Conservation (phyloP, 345 rosid genomes). For the Excoecaria agallocha region DNA sequence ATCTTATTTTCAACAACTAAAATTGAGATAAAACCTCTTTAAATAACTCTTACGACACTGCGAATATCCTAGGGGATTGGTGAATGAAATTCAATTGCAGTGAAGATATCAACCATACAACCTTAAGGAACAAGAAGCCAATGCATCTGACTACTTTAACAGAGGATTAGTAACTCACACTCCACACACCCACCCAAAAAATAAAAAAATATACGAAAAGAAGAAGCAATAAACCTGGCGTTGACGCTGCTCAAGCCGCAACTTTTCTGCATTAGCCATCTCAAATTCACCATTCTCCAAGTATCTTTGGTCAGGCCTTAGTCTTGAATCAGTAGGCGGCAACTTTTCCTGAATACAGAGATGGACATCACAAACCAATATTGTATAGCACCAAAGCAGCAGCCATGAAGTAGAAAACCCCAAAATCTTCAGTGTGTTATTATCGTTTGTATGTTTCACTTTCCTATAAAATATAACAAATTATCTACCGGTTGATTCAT, state of each 20-base stretch:
- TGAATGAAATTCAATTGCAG: neutral
- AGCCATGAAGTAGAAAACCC: neutral
- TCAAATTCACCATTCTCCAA: constrained; percentile 93
- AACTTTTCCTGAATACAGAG: constrained; percentile 59
- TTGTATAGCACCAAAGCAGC: neutral
- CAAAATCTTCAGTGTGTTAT: neutral
- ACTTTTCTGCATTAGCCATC: constrained; percentile 95
- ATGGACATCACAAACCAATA: neutral
- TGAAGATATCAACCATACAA: neutral
- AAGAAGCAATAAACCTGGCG: constrained; percentile 62
- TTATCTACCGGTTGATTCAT: neutral
- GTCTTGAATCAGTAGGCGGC: constrained; percentile 98
- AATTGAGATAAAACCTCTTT: too few species aligned
- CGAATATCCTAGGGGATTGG: neutral
- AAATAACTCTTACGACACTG: too few species aligned
- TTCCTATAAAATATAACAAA: too few species aligned
- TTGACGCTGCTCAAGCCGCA: constrained; percentile 89
- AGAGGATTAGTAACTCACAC: neutral
- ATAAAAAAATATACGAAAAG: neutral
- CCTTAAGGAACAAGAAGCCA: neutral
- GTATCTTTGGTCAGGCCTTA: constrained; percentile 89
- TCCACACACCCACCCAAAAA: neutral
- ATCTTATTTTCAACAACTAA: too few species aligned
- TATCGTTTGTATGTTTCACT: neutral
- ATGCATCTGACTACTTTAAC: neutral